Base-by-base conservation (phyloP, 2,329 filamentous ascomycete genomes). In the Aspergillus hortae region DNA sequence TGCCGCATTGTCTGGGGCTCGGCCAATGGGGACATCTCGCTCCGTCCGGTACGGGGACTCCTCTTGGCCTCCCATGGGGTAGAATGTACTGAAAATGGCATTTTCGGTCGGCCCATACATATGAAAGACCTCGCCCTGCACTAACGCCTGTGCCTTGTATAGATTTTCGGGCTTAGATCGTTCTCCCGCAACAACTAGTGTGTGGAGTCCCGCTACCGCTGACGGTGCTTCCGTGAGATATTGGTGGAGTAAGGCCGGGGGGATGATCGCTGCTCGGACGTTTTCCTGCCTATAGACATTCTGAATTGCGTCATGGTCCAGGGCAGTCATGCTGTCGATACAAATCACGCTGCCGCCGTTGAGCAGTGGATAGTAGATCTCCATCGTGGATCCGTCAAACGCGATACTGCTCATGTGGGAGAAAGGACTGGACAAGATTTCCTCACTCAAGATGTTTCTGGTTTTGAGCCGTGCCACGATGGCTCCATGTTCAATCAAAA, bases 121-220 rank as follows among this genome's bases (percentile, higher is more conserved):
- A n/a, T 48, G 21, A 7, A 48, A 3, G 2, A 48, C 9, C 15
- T 48, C 4, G 6, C 15, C 30, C 4, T 21, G 23, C 19, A 27
- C 46, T 27, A 41, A 15, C 4, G 42, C 33, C 25, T 30, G 14
- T 27, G 48, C 48, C 12, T 38, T n/a, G 2, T 41, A 30, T n/a
- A 50, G 12, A n/a, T n/a, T 27, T 6, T 40, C 5, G n/a, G 48
- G 48, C 38, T 50, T 42, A 21, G 48, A 19, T n/a, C 48, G 48
- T 10, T 50, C 48, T 9, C 48, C 48, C 7, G 42, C 48, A 5
- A 50, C 42, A 19, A 46, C 42, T 14, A 50, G 41, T 30, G 42
- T 36, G 27, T 50, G 12, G 5, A 50, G 32, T 9, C 19, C 2
- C 7, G 10, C 21, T 6, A 50, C 27, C 1, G 3, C 19, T n/a